phyloP scores from a whole-genome alignment of 2,329 filamentous ascomycete genomes.

The Pseudomassariella vexata region DNA sequence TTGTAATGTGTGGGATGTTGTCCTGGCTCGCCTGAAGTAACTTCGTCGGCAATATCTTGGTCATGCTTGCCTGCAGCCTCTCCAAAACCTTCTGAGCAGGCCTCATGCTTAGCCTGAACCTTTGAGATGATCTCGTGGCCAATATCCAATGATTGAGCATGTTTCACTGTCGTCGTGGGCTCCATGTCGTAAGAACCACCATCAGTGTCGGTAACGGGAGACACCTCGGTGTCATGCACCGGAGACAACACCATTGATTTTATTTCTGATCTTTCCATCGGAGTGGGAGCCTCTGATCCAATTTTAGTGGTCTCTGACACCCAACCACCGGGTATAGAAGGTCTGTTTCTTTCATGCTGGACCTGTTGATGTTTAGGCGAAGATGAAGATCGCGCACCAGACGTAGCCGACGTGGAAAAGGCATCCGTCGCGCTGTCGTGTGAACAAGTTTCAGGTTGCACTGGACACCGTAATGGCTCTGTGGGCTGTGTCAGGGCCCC shows the following conservation, averaged over 20 bases:
- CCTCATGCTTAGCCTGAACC: constrained; percentile 5
- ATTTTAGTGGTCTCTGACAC: constrained; percentile 19
- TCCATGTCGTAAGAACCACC: constrained; percentile 13
- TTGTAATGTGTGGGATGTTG: constrained; percentile 13
- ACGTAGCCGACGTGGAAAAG: no score
- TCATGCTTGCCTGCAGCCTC: constrained; percentile 15
- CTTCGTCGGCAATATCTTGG: constrained; percentile 14
- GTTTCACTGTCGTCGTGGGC: constrained; percentile 14
- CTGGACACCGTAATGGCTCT: no score
- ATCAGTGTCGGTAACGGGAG: constrained; percentile 12
- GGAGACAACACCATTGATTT: constrained; percentile 9
- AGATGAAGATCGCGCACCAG: no score
- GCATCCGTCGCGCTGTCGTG: no score
- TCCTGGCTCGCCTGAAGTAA: constrained; percentile 12
- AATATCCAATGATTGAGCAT: constrained; percentile 13
- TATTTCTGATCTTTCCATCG: constrained; percentile 14
- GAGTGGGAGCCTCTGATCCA: constrained; percentile 14
- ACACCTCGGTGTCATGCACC: constrained; percentile 9
- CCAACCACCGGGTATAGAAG: constrained; percentile 24
- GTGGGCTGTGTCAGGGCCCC: no score
- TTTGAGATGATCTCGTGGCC: constrained; percentile 6
- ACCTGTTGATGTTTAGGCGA: no score
- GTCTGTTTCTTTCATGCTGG: no score
- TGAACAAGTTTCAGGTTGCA: no score
- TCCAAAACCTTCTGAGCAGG: constrained; percentile 8